Conservation (phyloP, 2,329 filamentous ascomycete genomes). For the Diaporthe citriasiana region DNA sequence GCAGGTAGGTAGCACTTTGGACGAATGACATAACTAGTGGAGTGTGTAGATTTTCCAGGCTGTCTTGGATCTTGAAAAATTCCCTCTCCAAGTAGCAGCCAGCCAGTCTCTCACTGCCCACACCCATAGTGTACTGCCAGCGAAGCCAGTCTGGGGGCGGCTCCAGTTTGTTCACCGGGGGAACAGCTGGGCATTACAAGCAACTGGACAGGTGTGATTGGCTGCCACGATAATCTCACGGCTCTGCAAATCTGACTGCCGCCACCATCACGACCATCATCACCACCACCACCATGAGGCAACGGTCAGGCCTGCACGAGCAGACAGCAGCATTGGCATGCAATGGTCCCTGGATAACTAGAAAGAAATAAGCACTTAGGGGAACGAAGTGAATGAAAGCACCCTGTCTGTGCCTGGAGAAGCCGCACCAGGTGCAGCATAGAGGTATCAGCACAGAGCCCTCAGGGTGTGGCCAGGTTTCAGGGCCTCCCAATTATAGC, state of each 20-base stretch:
- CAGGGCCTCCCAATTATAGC: conserved; percentile 31
- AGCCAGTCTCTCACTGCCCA: not conserved
- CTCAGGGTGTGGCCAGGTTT: conserved; percentile 23
- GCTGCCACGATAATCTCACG: conserved; percentile 37
- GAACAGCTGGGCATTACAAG: conserved; percentile 19
- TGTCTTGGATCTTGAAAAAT: not conserved
- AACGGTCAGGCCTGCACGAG: not conserved
- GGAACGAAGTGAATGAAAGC: not conserved
- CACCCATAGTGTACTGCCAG: not conserved
- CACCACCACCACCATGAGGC: not conserved
- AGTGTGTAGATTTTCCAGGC: not conserved
- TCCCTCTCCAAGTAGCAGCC: not conserved
- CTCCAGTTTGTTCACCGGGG: conserved; percentile 25
- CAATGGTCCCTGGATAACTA: not conserved
- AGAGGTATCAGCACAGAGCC: not conserved
- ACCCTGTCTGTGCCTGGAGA: conserved; percentile 4
- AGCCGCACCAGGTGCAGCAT: conserved; percentile 8
- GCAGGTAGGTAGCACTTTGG: not conserved
- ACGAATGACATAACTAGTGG: conserved; percentile 34
- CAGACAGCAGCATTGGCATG: no score
- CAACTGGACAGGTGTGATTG: conserved; percentile 33
- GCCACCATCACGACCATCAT: not conserved
- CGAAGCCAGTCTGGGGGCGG: conserved; percentile 16
- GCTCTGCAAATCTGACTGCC: conserved; percentile 26
- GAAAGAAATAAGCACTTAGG: not conserved